A percentile compares a stretch with the other conserved stretches of the same genome.
These are phyloP conservation scores for Silene vulgaris DNA, from an alignment of 179 eudicot species.

Conservation along the genomic window DNA sequence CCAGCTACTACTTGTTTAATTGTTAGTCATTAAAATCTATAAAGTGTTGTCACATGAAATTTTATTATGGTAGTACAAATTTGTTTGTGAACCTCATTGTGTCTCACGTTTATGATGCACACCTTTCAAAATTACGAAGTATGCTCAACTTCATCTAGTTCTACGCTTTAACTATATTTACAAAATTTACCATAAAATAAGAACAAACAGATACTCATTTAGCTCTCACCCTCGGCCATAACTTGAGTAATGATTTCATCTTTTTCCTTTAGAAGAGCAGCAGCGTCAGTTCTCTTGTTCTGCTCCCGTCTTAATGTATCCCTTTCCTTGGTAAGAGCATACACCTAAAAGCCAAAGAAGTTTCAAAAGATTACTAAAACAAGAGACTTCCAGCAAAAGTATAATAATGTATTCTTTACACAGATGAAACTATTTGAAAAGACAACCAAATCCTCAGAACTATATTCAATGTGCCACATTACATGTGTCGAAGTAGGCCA, in stretches of 20 bases:
- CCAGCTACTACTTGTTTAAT: not conserved
- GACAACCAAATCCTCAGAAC: not conserved
- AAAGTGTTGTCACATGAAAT: not conserved
- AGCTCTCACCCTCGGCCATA: conserved; percentile 87
- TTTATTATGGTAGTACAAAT: not conserved
- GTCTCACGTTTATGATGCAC: not conserved
- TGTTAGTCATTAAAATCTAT: not conserved
- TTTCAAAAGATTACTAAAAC: not conserved
- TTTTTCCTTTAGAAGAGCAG: conserved; percentile 90
- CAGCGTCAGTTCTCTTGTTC: conserved; percentile 83
- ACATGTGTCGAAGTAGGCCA: conserved; percentile 5
- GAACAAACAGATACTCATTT: not conserved
- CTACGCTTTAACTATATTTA: conserved; percentile 11
- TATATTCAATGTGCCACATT: conserved; percentile 12
- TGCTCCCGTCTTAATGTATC: conserved; percentile 94
- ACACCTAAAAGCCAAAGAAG: conserved; percentile 45
- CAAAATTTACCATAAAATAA: not conserved
- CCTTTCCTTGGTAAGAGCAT: conserved; percentile 86
- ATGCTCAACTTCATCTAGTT: conserved; percentile 1
- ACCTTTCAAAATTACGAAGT: not conserved
- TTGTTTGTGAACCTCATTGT: not conserved
- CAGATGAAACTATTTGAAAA: not conserved
- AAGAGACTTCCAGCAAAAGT: conserved; percentile 2
- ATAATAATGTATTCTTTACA: conserved; percentile 4
- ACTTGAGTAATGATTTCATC: conserved; percentile 95